These are phyloP conservation scores for Aechmea fasciata DNA, from an alignment of 176 grass and related monocot species.

Conservation along the genomic window DNA sequence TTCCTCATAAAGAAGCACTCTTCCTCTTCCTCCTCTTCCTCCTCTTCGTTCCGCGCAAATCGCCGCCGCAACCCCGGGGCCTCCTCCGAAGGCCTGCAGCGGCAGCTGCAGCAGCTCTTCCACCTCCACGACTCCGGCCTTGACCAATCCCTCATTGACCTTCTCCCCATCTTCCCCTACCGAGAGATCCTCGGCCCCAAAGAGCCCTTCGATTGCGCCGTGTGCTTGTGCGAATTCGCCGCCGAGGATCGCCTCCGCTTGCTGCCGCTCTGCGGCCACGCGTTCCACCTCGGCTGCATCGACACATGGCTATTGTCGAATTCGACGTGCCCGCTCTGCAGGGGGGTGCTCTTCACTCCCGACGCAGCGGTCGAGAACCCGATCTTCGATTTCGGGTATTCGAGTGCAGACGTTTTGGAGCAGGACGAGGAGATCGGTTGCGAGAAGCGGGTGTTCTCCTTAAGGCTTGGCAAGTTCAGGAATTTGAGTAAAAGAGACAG, in stretches of 20 bases:
- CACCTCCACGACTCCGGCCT: conserved; percentile 86
- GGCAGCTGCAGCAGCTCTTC: conserved; percentile 90
- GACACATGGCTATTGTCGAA: conserved; percentile 96
- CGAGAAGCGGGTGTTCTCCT: conserved; percentile 63
- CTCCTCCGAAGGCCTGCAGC: conserved; percentile 44
- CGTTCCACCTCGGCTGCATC: conserved; percentile 81
- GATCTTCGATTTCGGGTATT: conserved; percentile 46
- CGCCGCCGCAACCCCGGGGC: conserved; percentile 3
- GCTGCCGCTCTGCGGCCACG: conserved; percentile 73
- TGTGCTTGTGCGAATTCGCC: conserved; percentile 81
- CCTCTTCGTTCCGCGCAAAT: too few relatives aligned
- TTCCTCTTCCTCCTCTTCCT: neutral
- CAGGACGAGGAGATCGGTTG: conserved; percentile 18
- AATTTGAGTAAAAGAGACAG: conserved; percentile 40
- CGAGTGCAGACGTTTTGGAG: conserved; percentile 28
- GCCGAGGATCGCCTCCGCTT: conserved; percentile 59
- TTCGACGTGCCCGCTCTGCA: conserved; percentile 83
- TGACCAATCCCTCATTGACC: conserved; percentile 84
- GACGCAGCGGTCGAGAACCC: conserved; percentile 29
- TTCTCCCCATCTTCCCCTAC: conserved; percentile 84
- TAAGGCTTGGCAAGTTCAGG: conserved; percentile 87
- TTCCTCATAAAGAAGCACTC: conserved; percentile 71
- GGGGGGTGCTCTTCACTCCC: conserved; percentile 47
- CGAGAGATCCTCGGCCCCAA: conserved; percentile 61
- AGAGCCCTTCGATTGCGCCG: conserved; percentile 91